Conservation (phyloP, 2,329 filamentous ascomycete genomes). For the Penicillium brevicompactum region DNA sequence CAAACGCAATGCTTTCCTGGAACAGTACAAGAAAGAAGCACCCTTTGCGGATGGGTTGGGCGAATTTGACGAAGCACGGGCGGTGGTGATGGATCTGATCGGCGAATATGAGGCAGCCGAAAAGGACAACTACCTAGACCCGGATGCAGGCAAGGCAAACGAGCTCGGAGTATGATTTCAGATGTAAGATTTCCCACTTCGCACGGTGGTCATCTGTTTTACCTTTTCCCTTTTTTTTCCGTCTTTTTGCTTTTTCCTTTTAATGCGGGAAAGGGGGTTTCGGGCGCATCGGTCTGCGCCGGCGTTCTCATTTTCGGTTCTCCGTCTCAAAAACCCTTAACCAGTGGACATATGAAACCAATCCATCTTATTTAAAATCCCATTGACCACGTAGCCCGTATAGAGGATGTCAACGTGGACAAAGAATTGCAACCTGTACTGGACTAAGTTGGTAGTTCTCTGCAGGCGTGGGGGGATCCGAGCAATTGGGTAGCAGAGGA, state of each 20-base stretch:
- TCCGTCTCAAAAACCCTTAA: not conserved
- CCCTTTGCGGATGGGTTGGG: conserved; percentile 88
- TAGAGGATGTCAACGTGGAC: conserved; percentile 4
- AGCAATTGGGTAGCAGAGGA: conserved; percentile 11
- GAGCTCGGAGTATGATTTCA: conserved; percentile 29
- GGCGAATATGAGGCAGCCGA: conserved; percentile 96
- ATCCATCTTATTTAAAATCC: conserved; percentile 10
- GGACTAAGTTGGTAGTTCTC: not conserved
- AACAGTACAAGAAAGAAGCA: conserved; percentile 92
- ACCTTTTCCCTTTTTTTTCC: conserved; percentile 4
- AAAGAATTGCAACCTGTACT: conserved; percentile 5
- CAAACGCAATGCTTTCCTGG: conserved; percentile 95
- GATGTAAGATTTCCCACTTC: not conserved
- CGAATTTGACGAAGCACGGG: conserved; percentile 92
- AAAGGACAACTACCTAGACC: conserved; percentile 83
- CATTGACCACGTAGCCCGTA: conserved; percentile 19
- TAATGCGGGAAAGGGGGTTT: conserved; percentile 22
- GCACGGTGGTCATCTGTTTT: conserved; percentile 1
- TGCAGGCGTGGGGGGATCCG: not conserved
- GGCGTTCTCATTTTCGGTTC: conserved; percentile 15
- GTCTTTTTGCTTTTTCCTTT: conserved; percentile 8
- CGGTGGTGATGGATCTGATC: conserved; percentile 89
- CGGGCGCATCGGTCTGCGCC: conserved; percentile 23
- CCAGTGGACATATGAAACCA: conserved; percentile 5
- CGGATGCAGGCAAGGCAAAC: conserved; percentile 58